A percentile compares a stretch with the other conserved stretches of the same genome.
Conservation (phyloP, 345 rosid species). For the Camelina sativa region DNA sequence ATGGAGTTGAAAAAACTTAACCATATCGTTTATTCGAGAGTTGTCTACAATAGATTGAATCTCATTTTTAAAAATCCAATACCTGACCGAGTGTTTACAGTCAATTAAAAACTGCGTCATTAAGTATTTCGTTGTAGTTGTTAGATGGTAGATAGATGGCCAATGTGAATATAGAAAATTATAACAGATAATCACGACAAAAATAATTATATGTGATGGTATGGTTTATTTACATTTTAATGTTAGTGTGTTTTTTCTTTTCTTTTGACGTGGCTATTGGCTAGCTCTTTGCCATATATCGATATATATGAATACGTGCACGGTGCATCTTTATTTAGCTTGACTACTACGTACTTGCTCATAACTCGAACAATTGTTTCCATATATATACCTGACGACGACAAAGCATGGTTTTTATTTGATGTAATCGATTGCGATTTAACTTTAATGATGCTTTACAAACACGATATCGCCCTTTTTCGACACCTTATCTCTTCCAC, state of each 20-base stretch:
- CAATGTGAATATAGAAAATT: not conserved
- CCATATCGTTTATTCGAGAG: not conserved
- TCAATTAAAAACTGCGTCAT: not conserved
- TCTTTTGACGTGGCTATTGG: not conserved
- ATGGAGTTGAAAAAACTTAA: not conserved
- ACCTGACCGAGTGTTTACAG: not conserved
- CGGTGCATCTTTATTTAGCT: not conserved
- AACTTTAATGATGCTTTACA: constrained; percentile 41
- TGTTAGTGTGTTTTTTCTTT: not conserved
- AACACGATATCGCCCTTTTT: constrained; percentile 37
- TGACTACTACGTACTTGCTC: not conserved
- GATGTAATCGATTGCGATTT: constrained; percentile 37
- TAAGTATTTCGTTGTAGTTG: not conserved
- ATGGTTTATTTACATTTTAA: not conserved
- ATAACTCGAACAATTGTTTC: constrained; percentile 10
- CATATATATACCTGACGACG: not conserved
- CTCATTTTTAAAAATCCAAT: not conserved
- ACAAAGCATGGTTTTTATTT: constrained; percentile 18
- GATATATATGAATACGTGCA: not conserved
- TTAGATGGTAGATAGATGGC: not conserved
- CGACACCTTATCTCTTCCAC: constrained; percentile 32
- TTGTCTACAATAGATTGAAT: not conserved
- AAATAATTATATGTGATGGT: too few relatives aligned
- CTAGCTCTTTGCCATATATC: constrained; percentile 11
- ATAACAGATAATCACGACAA: not conserved